Base-by-base conservation (phyloP, 2,329 filamentous ascomycete species). In the Nakataea oryzae region DNA sequence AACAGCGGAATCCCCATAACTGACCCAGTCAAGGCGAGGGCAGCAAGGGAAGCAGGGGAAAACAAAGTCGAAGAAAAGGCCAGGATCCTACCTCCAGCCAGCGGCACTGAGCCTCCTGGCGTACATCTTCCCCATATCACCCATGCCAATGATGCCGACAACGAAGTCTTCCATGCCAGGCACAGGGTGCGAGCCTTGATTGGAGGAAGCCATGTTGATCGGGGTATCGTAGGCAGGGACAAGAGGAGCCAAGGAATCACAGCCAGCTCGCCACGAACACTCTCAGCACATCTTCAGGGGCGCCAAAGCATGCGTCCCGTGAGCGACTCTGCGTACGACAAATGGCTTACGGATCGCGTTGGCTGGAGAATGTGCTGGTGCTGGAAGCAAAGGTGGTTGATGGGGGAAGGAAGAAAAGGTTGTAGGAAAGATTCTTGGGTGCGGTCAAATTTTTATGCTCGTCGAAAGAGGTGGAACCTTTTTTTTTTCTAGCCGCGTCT, bases 71-170 rank as follows among this genome's bases (percentile, higher is more conserved):
- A 41, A 57, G 54, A 50, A 62, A 13, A 7, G 54, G 27, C n/a
- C 41, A 59, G 63, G 61, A 65, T 70, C 79, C 86, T 89, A 97
- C 95, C 91, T 97, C 93, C 95, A 99, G 71, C 95, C 95, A 72
- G 93, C 95, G 72, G 86, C 85, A 75, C 91, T 92, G 70, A 99
- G 84, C 72, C 87, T 86, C 71, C 89, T 86, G 71, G 95, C 91
- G 76, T 99, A 99, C 91, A 99, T 96, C 83, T 89, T 96, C 71
- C 95, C 95, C 95, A 99, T 99, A 72, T 97, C 93, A 67, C 95
- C 95, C 93, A 99, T 97, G 64, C 95, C 95, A 74, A 99, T 99
- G 72, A 99, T 89, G 68, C 95, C 95, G 68, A 99, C 84, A 65
- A 88, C 86, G 73, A 91, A 91, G 71, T 83, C 80, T 68, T 87